These are phyloP conservation scores for Lodderomyces pseudojiufengensis DNA, from an alignment of 1,139 yeast species.

Conservation along the genomic window DNA sequence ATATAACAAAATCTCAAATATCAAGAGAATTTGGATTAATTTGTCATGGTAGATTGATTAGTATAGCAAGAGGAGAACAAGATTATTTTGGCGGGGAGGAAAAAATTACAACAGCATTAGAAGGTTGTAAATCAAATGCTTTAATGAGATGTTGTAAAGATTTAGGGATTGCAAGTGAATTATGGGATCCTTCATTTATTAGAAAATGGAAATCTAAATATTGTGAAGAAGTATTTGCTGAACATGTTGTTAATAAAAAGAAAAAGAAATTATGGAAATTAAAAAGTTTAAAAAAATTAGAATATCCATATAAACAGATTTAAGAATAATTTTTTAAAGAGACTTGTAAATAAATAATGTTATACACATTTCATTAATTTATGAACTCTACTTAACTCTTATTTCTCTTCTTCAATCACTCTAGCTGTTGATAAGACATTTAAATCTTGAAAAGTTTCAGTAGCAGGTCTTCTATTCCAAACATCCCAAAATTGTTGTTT, in stretches of 20 bases:
- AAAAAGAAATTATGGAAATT: constrained; percentile 87
- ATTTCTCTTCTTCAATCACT: no score
- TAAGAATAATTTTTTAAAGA: neutral
- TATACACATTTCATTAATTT: no score
- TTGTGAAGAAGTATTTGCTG: constrained; percentile 85
- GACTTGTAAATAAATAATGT: no score
- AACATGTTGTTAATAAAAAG: constrained; percentile 74
- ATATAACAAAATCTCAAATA: constrained; percentile 57
- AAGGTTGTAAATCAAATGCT: constrained; percentile 96
- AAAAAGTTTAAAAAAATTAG: constrained; percentile 28
- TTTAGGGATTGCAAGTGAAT: constrained; percentile 90
- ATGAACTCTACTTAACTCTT: no score
- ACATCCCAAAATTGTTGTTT: constrained; percentile 82
- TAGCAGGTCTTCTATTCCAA: constrained; percentile 75
- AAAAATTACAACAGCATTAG: constrained; percentile 92
- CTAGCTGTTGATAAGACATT: constrained; percentile 37
- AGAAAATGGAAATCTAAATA: constrained; percentile 68
- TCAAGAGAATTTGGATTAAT: constrained; percentile 88
- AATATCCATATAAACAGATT: constrained; percentile 11
- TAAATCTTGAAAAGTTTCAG: constrained; percentile 73
- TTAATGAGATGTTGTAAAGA: constrained; percentile 98
- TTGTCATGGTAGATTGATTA: constrained; percentile 83
- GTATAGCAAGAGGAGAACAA: constrained; percentile 94
- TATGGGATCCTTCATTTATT: constrained; percentile 95
- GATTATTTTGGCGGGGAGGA: constrained; percentile 79